These are phyloP conservation scores for Apiospora hydei DNA, from an alignment of 2,329 filamentous ascomycete genomes.

Conservation along the genomic window DNA sequence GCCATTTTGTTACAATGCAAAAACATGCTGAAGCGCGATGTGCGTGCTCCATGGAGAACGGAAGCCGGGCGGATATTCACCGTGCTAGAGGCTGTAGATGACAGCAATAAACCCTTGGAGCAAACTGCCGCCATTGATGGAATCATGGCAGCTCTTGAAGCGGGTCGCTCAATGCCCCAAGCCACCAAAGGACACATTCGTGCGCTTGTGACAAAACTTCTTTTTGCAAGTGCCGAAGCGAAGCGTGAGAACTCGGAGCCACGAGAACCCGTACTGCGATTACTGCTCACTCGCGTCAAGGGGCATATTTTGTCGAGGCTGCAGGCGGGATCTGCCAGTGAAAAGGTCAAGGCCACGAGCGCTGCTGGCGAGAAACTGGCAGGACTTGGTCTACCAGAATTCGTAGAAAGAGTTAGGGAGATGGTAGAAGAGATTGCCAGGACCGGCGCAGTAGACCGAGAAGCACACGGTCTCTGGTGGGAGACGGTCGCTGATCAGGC, in stretches of 20 bases:
- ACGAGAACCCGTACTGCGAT: constrained; percentile 65
- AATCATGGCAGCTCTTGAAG: constrained; percentile 68
- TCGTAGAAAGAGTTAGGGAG: constrained; percentile 71
- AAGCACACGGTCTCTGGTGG: constrained; percentile 74
- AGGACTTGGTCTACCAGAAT: constrained; percentile 74
- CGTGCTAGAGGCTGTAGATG: constrained; percentile 65
- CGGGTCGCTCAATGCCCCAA: constrained; percentile 69
- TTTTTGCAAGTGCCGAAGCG: constrained; percentile 58
- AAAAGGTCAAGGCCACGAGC: constrained; percentile 74
- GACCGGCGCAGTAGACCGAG: constrained; percentile 72
- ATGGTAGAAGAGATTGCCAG: constrained; percentile 73
- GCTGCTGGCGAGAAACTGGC: constrained; percentile 74
- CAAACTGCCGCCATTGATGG: constrained; percentile 60
- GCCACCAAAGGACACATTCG: constrained; percentile 66
- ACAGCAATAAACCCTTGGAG: constrained; percentile 54
- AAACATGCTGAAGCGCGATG: constrained; percentile 82
- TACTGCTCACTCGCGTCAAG: constrained; percentile 72
- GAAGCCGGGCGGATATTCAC: constrained; percentile 76
- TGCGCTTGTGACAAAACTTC: constrained; percentile 64
- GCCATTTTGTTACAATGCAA: constrained; percentile 82
- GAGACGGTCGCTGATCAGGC: constrained; percentile 68
- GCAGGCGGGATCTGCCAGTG: constrained; percentile 70
- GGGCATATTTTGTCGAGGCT: constrained; percentile 71
- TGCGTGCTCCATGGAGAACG: constrained; percentile 77
- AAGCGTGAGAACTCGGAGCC: constrained; percentile 50